Evolutionary conservation across 2,329 filamentous ascomycete genomes (phyloP), one percentile per base, ranked within the genome.

Genomic region (Pseudocercospora macadamiae): DNA sequence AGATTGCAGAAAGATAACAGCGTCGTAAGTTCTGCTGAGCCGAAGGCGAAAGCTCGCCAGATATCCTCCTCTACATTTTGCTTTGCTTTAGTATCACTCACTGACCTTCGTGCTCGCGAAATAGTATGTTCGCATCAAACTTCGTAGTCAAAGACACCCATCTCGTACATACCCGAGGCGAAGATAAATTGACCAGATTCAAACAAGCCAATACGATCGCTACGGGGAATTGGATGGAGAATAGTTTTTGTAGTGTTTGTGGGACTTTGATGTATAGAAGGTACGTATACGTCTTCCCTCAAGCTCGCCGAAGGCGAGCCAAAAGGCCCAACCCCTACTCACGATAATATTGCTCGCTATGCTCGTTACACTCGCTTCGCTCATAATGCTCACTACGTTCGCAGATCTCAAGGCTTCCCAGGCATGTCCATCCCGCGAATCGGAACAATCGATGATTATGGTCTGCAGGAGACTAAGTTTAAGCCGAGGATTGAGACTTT

Each of bases 361-460:
- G n/a, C n/a, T n/a, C n/a, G 28, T 6, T 7, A 32, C 12, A 32
- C 12, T 32, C 28, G 12, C 28, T 32, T 6, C 28, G 28, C 28
- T 32, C 28, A 12, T 32, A 32, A 12, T 42, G 37, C 37, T 42
- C n/a, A 5, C 37, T 16, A 4, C 18, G 36, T 2, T 18, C 37
- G 37, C 4, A 66, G 71, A 1, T 21, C 16, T 4, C 12, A 7
- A 9, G 73, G 67, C 0, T 81, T 76, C 54, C 82, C 83, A 0
- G 81, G 76, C 0, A 57, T 60, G 42, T 80, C 71, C 34, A 80
- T 87, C 47, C 53, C 83, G 59, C 73, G 86, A 0, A 79, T 86
- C 51, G 86, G 86, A 0, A 86, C 83, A 0, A 79, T 89, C 1
- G 86, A 89, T 68, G 85, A 88, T 71, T 85, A 85, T 52, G 70